Evolutionary conservation across 441 rosid species (phyloP).

Genomic region (Brassica hybrid): DNA sequence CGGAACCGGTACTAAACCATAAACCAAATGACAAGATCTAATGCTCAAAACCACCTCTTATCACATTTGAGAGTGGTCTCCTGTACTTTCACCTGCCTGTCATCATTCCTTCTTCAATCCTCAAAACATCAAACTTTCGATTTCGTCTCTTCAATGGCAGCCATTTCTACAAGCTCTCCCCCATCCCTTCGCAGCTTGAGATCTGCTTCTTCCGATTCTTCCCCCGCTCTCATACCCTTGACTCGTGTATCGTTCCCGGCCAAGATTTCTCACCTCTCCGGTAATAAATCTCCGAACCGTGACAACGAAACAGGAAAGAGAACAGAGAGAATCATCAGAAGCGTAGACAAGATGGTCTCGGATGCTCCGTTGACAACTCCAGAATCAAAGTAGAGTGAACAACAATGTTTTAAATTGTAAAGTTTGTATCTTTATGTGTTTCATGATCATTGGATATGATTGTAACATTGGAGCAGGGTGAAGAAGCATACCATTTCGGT

Average conservation of each 20-base stretch:
- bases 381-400: constrained; percentile 51
- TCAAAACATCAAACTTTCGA: no score
- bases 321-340: no score
- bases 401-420: background rate
- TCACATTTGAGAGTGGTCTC: background rate
- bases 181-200: constrained; percentile 20
- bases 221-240: constrained; percentile 21
- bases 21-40: background rate
- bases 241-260: constrained; percentile 31
- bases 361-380: constrained; percentile 39
- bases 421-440: background rate
- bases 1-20: background rate
- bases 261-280: constrained; percentile 24
- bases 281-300: constrained; percentile 20
- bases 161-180: constrained; percentile 30
- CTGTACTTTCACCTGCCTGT: no score
- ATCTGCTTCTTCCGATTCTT: constrained; percentile 26
- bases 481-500: constrained; percentile 70
- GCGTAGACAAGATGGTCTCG: constrained; percentile 36
- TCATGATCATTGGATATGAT: background rate
- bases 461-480: constrained; percentile 45
- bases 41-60: background rate
- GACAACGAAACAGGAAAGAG: constrained; percentile 28
- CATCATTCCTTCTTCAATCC: constrained; percentile 28
- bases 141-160: constrained; percentile 53